Conservation (phyloP, 1,284 basidiomycete species). For the Trametes pubescens region DNA sequence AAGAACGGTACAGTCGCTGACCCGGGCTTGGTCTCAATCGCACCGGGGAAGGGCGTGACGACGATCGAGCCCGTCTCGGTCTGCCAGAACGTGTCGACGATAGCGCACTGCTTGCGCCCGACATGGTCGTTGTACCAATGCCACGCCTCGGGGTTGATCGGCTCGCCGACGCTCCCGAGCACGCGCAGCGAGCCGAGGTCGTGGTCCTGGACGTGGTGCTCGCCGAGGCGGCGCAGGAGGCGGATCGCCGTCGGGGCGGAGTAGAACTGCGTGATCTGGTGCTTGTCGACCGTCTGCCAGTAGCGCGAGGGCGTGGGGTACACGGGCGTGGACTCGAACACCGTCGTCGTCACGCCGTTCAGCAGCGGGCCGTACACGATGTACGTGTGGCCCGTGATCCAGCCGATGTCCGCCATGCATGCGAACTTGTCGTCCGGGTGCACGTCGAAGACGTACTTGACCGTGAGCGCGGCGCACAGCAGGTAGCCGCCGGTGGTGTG, state of each 20-base stretch:
- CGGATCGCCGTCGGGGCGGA: slow-evolving; percentile 95
- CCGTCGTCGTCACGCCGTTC: slow-evolving; percentile 91
- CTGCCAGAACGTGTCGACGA: slow-evolving; percentile 98
- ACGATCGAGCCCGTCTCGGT: slow-evolving; percentile 98
- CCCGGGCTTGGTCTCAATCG: slow-evolving; percentile 95
- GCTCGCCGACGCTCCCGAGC: slow-evolving; percentile 95
- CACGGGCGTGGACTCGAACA: slow-evolving; percentile 97
- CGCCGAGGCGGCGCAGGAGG: slow-evolving; percentile 88
- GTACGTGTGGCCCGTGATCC: slow-evolving; percentile 99
- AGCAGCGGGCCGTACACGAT: slow-evolving; percentile 96
- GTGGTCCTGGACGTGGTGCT: slow-evolving; percentile 86
- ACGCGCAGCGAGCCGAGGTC: slow-evolving; percentile 89
- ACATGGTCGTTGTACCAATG: slow-evolving; percentile 98
- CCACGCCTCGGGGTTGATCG: slow-evolving; percentile 99
- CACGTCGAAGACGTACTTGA: slow-evolving; percentile 97
- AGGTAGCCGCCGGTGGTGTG: slow-evolving; percentile 96
- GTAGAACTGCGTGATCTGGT: slow-evolving; percentile 96
- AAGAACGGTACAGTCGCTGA: slow-evolving; percentile 98
- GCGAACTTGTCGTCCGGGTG: slow-evolving; percentile 93
- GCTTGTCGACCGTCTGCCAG: slow-evolving; percentile 95
- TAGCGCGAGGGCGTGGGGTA: slow-evolving; percentile 97
- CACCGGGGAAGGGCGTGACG: slow-evolving; percentile 95
- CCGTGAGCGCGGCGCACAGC: slow-evolving; percentile 88
- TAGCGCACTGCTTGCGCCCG: slow-evolving; percentile 88
- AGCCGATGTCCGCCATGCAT: slow-evolving; percentile 99